A percentile compares a stretch with the other conserved stretches of the same genome.
phyloP scores from a whole-genome alignment of 495 filamentous ascomycete genomes.

The Thermochaetoides thermophila region DNA sequence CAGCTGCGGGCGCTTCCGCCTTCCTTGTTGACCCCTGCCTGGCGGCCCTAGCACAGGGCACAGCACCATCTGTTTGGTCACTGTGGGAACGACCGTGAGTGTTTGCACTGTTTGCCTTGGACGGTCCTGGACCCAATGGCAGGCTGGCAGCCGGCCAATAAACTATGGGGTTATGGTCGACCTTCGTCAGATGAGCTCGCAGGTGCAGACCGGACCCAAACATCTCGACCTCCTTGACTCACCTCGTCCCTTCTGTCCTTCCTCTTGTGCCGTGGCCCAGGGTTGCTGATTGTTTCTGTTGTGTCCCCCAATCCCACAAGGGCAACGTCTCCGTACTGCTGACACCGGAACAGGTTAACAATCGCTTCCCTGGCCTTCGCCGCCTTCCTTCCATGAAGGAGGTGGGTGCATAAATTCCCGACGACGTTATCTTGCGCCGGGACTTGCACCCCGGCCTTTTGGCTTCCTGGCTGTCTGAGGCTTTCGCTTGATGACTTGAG shows the following conservation, averaged over 20 bases:
- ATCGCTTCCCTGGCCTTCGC: too few relatives aligned
- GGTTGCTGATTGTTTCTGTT: too few relatives aligned
- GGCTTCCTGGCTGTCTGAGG: too few relatives aligned
- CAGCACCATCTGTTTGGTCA: conserved; percentile 6
- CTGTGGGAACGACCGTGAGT: conserved; percentile 12
- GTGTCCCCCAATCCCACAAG: conserved; percentile 2
- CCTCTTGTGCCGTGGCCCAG: too few relatives aligned
- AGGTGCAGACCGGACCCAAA: too few relatives aligned
- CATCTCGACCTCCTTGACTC: conserved; percentile 2
- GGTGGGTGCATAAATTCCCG: conserved; percentile 2
- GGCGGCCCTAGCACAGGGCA: not conserved
- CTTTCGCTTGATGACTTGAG: too few relatives aligned
- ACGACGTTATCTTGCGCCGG: too few relatives aligned
- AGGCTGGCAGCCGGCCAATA: too few relatives aligned
- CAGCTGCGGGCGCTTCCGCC: conserved; percentile 1
- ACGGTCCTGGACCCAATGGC: conserved; percentile 8
- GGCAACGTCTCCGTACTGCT: conserved; percentile 6
- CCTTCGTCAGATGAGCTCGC: conserved; percentile 2
- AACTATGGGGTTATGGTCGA: conserved; percentile 1
- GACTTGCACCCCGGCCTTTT: too few relatives aligned
- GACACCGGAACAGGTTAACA: conserved; percentile 3
- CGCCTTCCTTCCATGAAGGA: too few relatives aligned
- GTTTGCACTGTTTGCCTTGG: conserved; percentile 8
- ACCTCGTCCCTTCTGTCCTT: not conserved
- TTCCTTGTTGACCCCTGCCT: too few relatives aligned